Base-by-base conservation (phyloP, 2,329 filamentous ascomycete genomes). In the Colletotrichum filicis region DNA sequence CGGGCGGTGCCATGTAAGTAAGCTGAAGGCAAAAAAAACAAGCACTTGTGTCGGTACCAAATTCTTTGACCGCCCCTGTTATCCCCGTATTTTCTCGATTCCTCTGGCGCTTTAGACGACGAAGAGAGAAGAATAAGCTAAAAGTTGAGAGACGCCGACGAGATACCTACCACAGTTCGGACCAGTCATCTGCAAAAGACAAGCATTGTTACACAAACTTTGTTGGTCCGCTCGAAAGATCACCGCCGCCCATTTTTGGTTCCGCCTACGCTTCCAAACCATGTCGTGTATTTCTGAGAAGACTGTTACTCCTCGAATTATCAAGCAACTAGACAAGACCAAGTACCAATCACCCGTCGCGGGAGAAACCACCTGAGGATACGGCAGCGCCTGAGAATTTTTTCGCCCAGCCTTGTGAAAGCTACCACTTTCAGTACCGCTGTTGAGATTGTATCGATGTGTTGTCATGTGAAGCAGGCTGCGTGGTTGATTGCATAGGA, bases 1-100 rank as follows among this genome's bases (percentile, higher is more conserved):
- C 61, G 56, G 66, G 71, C 66, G 30, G 56, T 73, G 70, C 70
- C 70, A 28, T 64, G 53, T 59, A 70, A 65, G 60, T 42, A 73
- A 70, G 66, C 66, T 35, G 28, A 26, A 55, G 49, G 61, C 22
- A 67, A 49, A 73, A 59, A 72, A 30, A 72, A 66, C 65, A 49
- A 52, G 59, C 53, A 37, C 28, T 28, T 65, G 49, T 24, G 60
- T 26, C 60, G 52, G 66, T 46, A 66, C 32, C 42, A 19, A 30
- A 30, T 49, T 49, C 9, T 35, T 49, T 22, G 53, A 63, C 59
- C 55, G 66, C 26, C 58, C 57, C 53, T 64, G 52, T 60, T 55
- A 57, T 65, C 46, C 53, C 28, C 24, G 60, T 56, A n/a, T 59
- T 58, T 46, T 28, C 58, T 49, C 19, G 35, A 72, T 35, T 46